Evolutionary conservation across 2,329 filamentous ascomycete species (phyloP).

Genomic region (Hirsutella thompsonii): DNA sequence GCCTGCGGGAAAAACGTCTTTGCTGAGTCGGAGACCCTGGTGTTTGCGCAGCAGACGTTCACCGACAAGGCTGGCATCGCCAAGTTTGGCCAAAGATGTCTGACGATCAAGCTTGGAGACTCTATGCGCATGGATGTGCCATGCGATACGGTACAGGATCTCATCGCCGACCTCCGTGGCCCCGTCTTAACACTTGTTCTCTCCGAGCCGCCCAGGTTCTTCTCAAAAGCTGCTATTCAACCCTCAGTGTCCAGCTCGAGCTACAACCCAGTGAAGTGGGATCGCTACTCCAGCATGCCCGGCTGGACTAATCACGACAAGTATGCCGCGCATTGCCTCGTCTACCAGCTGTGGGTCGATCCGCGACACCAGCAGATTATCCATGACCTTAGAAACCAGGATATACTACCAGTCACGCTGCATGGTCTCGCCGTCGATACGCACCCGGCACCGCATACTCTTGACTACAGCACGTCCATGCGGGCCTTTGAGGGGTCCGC

Average conservation of each 20-base stretch:
- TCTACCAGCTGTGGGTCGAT: conserved; percentile 21
- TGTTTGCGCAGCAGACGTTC: conserved; percentile 29
- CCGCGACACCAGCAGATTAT: conserved; percentile 4
- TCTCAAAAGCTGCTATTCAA: conserved; percentile 11
- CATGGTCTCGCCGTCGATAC: conserved; percentile 9
- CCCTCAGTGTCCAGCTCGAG: not conserved
- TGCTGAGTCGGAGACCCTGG: conserved; percentile 15
- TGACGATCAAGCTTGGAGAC: conserved; percentile 24
- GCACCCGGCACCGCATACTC: conserved; percentile 1
- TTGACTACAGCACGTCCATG: conserved; percentile 14
- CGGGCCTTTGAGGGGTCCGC: conserved; percentile 18
- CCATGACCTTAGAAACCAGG: conserved; percentile 9
- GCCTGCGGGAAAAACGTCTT: conserved; percentile 38
- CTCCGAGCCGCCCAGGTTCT: conserved; percentile 36
- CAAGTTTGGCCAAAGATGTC: conserved; percentile 27
- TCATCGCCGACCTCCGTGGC: conserved; percentile 23
- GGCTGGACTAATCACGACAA: conserved; percentile 15
- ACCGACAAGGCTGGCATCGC: conserved; percentile 14
- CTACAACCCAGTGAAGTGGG: conserved; percentile 8
- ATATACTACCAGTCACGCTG: conserved; percentile 12
- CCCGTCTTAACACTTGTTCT: conserved; percentile 36
- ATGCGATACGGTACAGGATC: conserved; percentile 32
- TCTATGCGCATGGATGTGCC: conserved; percentile 30
- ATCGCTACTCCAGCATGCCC: conserved; percentile 16
- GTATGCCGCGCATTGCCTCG: conserved; percentile 27